Evolutionary conservation across 1,139 yeast species (phyloP).

Genomic region (Taphrina communis): DNA sequence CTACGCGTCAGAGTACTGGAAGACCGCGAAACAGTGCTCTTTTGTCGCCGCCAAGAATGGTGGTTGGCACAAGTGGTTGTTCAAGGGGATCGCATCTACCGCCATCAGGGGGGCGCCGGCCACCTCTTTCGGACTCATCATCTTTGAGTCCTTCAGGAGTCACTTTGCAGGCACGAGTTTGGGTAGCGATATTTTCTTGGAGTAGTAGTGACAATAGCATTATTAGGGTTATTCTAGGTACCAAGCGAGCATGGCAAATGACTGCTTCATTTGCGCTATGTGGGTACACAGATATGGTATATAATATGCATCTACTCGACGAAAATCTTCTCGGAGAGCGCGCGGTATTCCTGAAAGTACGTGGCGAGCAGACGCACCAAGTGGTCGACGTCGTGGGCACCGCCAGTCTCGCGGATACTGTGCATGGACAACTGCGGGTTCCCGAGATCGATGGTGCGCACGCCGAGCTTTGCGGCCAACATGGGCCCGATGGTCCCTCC

Average conservation of each 20-base stretch:
- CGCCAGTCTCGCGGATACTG: constrained; percentile 92
- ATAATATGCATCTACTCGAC: constrained; percentile 40
- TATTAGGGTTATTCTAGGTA: no score
- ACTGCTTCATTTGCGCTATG: no score
- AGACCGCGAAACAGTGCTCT: constrained; percentile 45
- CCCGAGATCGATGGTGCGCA: constrained; percentile 88
- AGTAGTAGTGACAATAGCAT: no score
- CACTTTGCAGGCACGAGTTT: constrained; percentile 46
- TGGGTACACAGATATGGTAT: no score
- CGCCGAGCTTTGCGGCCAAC: constrained; percentile 83
- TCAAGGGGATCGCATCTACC: constrained; percentile 75
- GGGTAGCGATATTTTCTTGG: constrained; percentile 26
- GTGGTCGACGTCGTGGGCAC: constrained; percentile 54
- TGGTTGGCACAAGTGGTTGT: constrained; percentile 60
- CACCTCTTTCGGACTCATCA: constrained; percentile 80
- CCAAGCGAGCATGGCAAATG: background rate
- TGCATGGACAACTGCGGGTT: constrained; percentile 97
- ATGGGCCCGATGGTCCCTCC: constrained; percentile 98
- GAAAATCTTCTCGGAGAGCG: constrained; percentile 43
- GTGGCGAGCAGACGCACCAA: constrained; percentile 43
- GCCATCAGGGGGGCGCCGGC: constrained; percentile 83
- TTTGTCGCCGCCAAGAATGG: constrained; percentile 40
- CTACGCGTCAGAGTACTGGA: constrained; percentile 46
- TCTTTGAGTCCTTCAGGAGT: constrained; percentile 80
- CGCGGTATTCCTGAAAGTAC: constrained; percentile 43